Base-by-base conservation (phyloP, 2,329 filamentous ascomycete species). In the Ophiocordyceps australis region DNA sequence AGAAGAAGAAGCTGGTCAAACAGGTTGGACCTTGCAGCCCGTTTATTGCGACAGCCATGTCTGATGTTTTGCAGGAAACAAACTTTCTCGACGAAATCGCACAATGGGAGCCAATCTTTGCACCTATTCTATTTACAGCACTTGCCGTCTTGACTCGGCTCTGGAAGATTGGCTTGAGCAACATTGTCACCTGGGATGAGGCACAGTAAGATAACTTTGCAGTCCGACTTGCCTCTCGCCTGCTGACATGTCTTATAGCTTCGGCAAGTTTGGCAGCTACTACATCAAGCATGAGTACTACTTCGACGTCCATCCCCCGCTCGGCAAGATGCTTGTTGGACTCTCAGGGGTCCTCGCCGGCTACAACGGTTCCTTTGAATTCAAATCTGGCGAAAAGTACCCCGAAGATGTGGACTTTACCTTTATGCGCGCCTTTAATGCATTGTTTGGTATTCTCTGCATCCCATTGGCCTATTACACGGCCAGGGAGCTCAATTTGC, bases 231-330 rank as follows among this genome's bases (percentile, higher is more conserved):
- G n/a, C 15, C 24, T 18, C 23, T 20, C 29, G 16, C 25, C 25
- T 27, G 12, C 22, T 27, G 27, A 32, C 35, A 38, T 9, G 12
- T 20, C 8, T 18, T 27, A 12, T 35, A 82, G 76, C 52, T 91
- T 91, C 52, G 81, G 81, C 48, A 98, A 98, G 60, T 98, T 98
- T 53, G 89, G 89, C 36, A 95, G 86, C 41, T 86, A 98, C 57
- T 98, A 98, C 54, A 74, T 98, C 47, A 94, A 98, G 54, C 81
- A 86, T 52, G 89, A 98, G 55, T 94, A 95, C 63, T 98, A 98
- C 66, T 98, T 98, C 42, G 52, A 56, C 36, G 78, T 91, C 30
- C 81, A 92, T 53, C 89, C 89, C 36, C 89, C 89, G 28, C 72
- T 98, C 33, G 89, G 89, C 48, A 98, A 98, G 63, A 95, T 98